Evolutionary conservation across 805 yeast species (phyloP).

Genomic region (Cephaloascus fragrans): DNA sequence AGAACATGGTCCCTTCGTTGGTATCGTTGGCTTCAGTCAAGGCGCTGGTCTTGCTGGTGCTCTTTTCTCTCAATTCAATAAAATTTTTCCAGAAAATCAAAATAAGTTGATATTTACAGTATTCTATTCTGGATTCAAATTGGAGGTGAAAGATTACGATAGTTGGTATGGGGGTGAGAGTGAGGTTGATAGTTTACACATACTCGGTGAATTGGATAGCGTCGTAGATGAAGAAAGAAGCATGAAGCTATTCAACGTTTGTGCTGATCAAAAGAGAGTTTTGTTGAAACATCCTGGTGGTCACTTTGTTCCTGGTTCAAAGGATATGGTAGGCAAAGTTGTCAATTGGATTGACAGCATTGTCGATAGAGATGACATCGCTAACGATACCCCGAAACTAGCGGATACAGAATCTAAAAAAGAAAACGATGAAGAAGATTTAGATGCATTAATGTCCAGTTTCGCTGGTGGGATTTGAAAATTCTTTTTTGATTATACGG

Average conservation of each 20-base stretch:
- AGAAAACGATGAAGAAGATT: constrained; percentile 14
- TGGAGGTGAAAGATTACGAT: constrained; percentile 18
- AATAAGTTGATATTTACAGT: constrained; percentile 63
- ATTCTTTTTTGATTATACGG: too few relatives aligned
- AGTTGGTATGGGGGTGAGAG: constrained; percentile 13
- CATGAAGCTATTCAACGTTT: constrained; percentile 44
- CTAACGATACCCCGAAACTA: constrained; percentile 2
- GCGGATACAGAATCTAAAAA: constrained; percentile 7
- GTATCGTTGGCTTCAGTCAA: constrained; percentile 86
- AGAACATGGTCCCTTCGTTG: constrained; percentile 75
- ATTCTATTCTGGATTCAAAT: constrained; percentile 56
- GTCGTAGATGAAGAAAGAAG: constrained; percentile 65
- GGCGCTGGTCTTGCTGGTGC: constrained; percentile 86
- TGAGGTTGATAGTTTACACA: constrained; percentile 49
- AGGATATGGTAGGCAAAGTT: constrained; percentile 30
- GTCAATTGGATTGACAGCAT: constrained; percentile 28
- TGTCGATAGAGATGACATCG: too few relatives aligned
- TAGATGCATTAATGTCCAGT: constrained; percentile 22
- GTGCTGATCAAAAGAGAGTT: constrained; percentile 31
- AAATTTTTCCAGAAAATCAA: constrained; percentile 36
- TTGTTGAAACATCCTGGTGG: constrained; percentile 90
- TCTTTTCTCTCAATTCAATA: constrained; percentile 48
- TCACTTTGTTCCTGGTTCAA: constrained; percentile 89
- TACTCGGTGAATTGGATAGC: constrained; percentile 81
- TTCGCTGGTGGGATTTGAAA: too few relatives aligned